phyloP scores from a whole-genome alignment of 352 stramenopile species.

The Globisporangium nagaii region DNA sequence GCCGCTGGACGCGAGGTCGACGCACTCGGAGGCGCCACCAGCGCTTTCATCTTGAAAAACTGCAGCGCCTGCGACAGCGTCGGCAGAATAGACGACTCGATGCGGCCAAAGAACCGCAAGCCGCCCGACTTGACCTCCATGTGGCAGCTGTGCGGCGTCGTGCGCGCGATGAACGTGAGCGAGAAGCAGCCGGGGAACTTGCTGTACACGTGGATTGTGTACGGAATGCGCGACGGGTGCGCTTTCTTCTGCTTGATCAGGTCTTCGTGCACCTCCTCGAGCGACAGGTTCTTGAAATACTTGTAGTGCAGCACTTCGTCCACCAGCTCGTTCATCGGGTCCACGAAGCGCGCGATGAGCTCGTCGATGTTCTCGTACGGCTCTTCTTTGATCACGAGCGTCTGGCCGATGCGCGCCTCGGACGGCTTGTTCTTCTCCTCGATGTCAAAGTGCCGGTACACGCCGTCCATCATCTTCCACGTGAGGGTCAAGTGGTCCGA shows the following conservation, averaged over 20 bases:
- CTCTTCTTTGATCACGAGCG: constrained; percentile 85
- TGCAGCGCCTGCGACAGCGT: constrained; percentile 75
- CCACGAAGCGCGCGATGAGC: constrained; percentile 82
- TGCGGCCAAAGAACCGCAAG: constrained; percentile 83
- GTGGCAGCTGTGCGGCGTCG: constrained; percentile 81
- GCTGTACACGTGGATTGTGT: constrained; percentile 79
- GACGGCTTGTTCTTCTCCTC: constrained; percentile 85
- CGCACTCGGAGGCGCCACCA: constrained; percentile 42
- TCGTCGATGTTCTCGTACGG: constrained; percentile 86
- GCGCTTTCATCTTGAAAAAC: constrained; percentile 89
- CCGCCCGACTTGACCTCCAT: constrained; percentile 84
- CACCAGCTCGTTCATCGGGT: constrained; percentile 86
- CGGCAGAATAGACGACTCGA: constrained; percentile 81
- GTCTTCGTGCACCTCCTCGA: constrained; percentile 80
- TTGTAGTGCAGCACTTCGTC: constrained; percentile 86
- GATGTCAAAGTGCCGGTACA: constrained; percentile 88
- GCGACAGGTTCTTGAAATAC: constrained; percentile 66
- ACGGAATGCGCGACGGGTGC: constrained; percentile 76
- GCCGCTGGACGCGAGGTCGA: constrained; percentile 21
- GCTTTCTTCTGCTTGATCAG: constrained; percentile 88
- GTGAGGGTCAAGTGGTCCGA: constrained; percentile 84
- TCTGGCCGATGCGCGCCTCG: constrained; percentile 73
- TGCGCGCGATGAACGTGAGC: constrained; percentile 83
- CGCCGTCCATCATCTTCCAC: constrained; percentile 85
- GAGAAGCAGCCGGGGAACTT: constrained; percentile 88